Conservation (phyloP, 148 eudicot genomes). For the Camellia granthamiana region DNA sequence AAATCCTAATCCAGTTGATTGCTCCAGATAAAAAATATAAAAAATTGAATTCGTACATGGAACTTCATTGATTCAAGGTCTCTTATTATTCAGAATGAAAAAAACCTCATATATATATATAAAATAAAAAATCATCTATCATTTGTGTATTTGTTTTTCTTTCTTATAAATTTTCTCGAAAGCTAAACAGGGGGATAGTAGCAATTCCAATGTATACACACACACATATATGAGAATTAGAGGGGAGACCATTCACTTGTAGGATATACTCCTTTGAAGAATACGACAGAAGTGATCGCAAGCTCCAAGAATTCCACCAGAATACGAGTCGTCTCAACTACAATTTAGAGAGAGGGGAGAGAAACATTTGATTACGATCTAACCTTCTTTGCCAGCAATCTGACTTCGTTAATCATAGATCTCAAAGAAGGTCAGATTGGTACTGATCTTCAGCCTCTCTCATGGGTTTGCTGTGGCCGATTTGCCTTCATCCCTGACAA, state of each 20-base stretch:
- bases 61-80: neutral
- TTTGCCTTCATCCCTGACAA: too few species aligned
- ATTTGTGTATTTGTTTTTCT: neutral
- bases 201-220: too few species aligned
- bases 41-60: neutral
- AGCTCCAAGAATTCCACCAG: conserved; percentile 78
- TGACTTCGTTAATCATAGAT: too few species aligned
- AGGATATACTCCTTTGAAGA: conserved; percentile 86
- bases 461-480: too few species aligned
- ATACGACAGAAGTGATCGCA: conserved; percentile 77
- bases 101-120: neutral
- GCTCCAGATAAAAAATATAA: neutral
- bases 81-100: neutral
- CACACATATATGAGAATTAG: neutral
- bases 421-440: too few species aligned
- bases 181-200: neutral
- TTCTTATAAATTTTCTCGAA: neutral
- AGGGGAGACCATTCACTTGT: conserved; percentile 36
- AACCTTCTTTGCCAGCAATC: too few species aligned
- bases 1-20: neutral
- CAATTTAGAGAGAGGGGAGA: conserved; percentile 13
- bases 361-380: neutral
- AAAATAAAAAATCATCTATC: neutral
- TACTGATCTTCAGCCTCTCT: too few species aligned
- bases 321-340: conserved; percentile 59